Base-by-base conservation (phyloP, 1,139 yeast genomes). In the Citeromyces siamensis region DNA sequence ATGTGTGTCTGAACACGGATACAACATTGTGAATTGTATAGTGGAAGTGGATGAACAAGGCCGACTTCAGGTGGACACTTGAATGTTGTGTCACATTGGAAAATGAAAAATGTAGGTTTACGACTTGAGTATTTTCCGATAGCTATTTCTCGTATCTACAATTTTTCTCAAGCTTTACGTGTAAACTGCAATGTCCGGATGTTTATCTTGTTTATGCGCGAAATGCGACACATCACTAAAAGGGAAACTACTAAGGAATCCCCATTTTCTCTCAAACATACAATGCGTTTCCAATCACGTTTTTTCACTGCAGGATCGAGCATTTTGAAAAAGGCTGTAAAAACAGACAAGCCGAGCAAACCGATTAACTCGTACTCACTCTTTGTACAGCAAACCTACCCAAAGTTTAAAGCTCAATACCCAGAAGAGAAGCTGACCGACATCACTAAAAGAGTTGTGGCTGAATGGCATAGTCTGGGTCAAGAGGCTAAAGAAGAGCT, bases 291-390 rank as follows among this genome's bases (percentile, higher is more conserved):
- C 20, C 34, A 20, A 23, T 17, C 12, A 26, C 22, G 35, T 14
- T 20, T 21, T 19, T 33, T 19, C 10, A n/a, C 28, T 33, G 35
- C 28, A 19, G 35, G 26, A 16, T 19, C 35, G 13, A 6, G 16
- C 16, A 14, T 19, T 33, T 10, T 20, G 28, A 33, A 19, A 17
- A 13, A 19, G 22, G 14, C 27, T 27, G 26, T 17, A 16, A 19
- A 35, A 21, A 31, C 36, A 8, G 45, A 35, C 6, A 51, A 46
- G 29, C 56, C 56, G 35, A 45, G 44, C 34, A 39, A 44, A 27
- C 47, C 51, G 10, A 21, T 28, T 6, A 38, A 37, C 31, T 40
- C 50, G 10, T 51, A 45, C 36, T 34, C 39, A 2, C 32, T 43
- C 10, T 51, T 41, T 33, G 38, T 42, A 33, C 42, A 42, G 33